Evolutionary conservation across 2,329 filamentous ascomycete genomes (phyloP), one percentile per base, ranked within the genome.

Genomic region (Xylariaceae sp.): DNA sequence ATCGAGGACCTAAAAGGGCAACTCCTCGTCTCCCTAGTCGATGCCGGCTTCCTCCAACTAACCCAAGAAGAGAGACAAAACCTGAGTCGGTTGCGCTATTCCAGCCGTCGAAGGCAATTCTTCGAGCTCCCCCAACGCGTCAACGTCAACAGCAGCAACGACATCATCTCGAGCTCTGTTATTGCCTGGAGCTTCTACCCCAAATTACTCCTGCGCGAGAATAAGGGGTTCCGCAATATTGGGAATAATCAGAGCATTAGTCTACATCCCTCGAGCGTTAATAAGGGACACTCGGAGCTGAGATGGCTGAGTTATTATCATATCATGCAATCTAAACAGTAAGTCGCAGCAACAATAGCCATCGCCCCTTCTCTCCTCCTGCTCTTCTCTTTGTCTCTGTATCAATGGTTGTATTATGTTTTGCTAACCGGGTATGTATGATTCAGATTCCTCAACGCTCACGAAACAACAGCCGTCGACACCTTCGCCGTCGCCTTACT

Each of bases 1-100:
- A 95, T 98, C 53, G 93, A 98, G 64, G 93, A 98, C 57, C 77
- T 97, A 42, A 98, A 97, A 67, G 86, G 87, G 6, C 93, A 98
- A 60, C 79, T 98, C 0, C 74, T 96, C 1, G 83, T 88, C 2
- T 86, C 88, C 0, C 76, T 98, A 1, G 86, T 85, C 6, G 93
- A 97, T 57, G 88, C 90, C 1, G 88, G 89, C 0, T 86, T 96
- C 53, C 70, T 97, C 5, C 79, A 78, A 10, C 73, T 96, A 2
- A 86, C 86, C 0, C 73, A 82, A 1, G 80, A 85, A 2, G 90
- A 96, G 64, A 80, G 86, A 37, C 73, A 76, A 25, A 71, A 77
- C 1, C 74, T 96, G 5, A 84, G 82, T 55, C 77, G 81, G 60
- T 77, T 81, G 45, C 83, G 89, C 12, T 86, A 82, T 56, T 75